Evolutionary conservation across 306 rosid species (phyloP).

Genomic region (Inga oerstediana): DNA sequence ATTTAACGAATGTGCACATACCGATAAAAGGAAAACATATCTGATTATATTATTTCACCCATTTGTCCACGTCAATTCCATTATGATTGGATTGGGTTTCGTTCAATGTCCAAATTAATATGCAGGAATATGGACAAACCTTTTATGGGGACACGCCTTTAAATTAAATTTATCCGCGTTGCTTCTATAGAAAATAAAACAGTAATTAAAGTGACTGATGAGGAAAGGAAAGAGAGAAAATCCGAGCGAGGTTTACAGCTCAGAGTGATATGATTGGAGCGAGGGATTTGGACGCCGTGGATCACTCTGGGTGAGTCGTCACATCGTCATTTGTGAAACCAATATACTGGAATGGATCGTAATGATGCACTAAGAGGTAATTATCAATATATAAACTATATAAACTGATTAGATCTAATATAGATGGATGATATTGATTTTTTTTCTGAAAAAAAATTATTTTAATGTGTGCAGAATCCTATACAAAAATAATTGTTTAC

Average conservation of each 20-base stretch:
- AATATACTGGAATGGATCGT: neutral
- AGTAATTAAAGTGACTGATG: neutral
- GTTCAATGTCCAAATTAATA: neutral
- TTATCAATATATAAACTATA: too few relatives aligned
- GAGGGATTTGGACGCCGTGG: slow-evolving; percentile 12
- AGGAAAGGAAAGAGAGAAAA: neutral
- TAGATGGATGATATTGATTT: too few relatives aligned
- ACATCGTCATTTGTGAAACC: slow-evolving; percentile 24
- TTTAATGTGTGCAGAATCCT: too few relatives aligned
- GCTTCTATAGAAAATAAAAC: neutral
- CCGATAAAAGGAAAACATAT: slow-evolving; percentile 12
- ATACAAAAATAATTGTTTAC: too few relatives aligned
- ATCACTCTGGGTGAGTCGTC: slow-evolving; percentile 9
- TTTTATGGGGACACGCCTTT: neutral
- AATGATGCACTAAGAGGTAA: too few relatives aligned
- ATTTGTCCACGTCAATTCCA: neutral
- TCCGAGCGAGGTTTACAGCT: slow-evolving; percentile 32
- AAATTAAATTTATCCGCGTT: neutral
- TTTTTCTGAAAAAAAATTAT: too few relatives aligned
- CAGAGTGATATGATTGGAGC: slow-evolving; percentile 22
- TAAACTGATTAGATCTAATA: too few relatives aligned
- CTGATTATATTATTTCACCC: neutral
- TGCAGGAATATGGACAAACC: neutral
- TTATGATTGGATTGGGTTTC: neutral
- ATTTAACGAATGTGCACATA: slow-evolving; percentile 19